Base-by-base conservation (phyloP, 2,329 filamentous ascomycete genomes). In the Pseudogymnoascus verrucosus region DNA sequence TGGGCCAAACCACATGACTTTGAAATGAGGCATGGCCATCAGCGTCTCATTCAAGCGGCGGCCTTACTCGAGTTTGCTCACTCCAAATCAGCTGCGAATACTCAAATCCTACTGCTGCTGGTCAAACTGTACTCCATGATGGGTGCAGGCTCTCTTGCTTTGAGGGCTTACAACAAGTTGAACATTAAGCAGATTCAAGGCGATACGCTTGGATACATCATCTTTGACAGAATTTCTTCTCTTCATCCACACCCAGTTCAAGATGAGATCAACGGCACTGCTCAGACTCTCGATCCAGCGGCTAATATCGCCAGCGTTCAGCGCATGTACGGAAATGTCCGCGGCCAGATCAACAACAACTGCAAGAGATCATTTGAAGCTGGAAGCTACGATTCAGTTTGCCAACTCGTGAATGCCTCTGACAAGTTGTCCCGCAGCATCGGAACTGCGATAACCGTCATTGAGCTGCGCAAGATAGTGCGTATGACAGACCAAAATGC, bases 181-280 rank as follows among this genome's bases (percentile, higher is more conserved):
- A 69, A 69, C 44, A 69, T 77, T 60, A 78, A 78, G 62, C 74
- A 77, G 64, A 72, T 78, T 40, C 76, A 78, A 65, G 70, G 74
- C 36, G 75, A 77, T 65, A 77, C 76, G 2, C 63, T 78, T 60
- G 73, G 74, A 5, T 76, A 77, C 60, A 72, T 69, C 23, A 62
- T 77, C 1, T 71, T 77, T 40, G 74, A 76, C 59, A 69, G 76
- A 40, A 73, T 77, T 42, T 77, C 76, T 7, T 72, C 71, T 5
- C 67, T 77, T 6, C 75, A 77, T 65, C 76, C 76, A 6, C 73
- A 73, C 54, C 65, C 68, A 6, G 39, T 47, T 42, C 62, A 28
- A 31, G 63, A 51, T 14, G 64, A 68, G 36, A 40, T 66, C 14
- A 62, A 66, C 2, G 67, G 69, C n/a, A 61, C 63, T 21, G 62